A percentile compares a stretch with the other conserved stretches of the same genome.
phyloP scores from a whole-genome alignment of 2,329 filamentous ascomycete genomes.

The Curvularia lunata region DNA sequence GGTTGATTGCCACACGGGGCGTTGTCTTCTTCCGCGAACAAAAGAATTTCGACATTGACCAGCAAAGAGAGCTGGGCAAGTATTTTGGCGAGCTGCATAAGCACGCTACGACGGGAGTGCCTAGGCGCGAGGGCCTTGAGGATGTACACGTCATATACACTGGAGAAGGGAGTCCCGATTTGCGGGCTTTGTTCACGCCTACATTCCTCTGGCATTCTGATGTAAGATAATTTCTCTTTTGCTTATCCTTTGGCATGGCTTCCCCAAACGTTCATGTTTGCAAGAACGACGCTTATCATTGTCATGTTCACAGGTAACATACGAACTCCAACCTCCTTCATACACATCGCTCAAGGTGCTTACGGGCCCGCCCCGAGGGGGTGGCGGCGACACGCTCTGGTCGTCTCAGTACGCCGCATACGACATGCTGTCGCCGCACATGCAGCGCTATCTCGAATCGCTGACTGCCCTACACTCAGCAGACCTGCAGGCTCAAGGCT shows the following conservation, averaged over 20 bases:
- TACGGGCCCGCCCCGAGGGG: slow-evolving; percentile 60
- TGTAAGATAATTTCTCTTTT: slow-evolving; percentile 43
- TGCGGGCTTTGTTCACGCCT: slow-evolving; percentile 61
- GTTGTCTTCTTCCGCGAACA: slow-evolving; percentile 66
- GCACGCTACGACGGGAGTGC: slow-evolving; percentile 62
- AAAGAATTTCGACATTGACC: slow-evolving; percentile 60
- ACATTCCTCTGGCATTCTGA: slow-evolving; percentile 64
- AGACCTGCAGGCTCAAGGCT: slow-evolving; percentile 60
- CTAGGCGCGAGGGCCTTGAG: slow-evolving; percentile 57
- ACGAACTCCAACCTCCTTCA: slow-evolving; percentile 63
- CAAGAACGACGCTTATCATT: slow-evolving; percentile 16
- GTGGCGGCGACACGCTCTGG: slow-evolving; percentile 65
- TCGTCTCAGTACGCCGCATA: slow-evolving; percentile 65
- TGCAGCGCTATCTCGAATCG: slow-evolving; percentile 65
- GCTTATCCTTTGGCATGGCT: not conserved
- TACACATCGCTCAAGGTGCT: slow-evolving; percentile 64
- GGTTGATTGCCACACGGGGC: slow-evolving; percentile 60
- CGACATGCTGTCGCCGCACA: slow-evolving; percentile 60
- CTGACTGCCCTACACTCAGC: slow-evolving; percentile 63
- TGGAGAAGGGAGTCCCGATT: slow-evolving; percentile 60
- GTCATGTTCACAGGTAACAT: slow-evolving; percentile 56
- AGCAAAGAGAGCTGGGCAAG: slow-evolving; percentile 58
- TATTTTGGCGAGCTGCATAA: slow-evolving; percentile 63
- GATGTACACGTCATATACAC: slow-evolving; percentile 65
- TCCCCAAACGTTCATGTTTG: not conserved